Base-by-base conservation (phyloP, 2,329 filamentous ascomycete species). In the Penicillium freii region DNA sequence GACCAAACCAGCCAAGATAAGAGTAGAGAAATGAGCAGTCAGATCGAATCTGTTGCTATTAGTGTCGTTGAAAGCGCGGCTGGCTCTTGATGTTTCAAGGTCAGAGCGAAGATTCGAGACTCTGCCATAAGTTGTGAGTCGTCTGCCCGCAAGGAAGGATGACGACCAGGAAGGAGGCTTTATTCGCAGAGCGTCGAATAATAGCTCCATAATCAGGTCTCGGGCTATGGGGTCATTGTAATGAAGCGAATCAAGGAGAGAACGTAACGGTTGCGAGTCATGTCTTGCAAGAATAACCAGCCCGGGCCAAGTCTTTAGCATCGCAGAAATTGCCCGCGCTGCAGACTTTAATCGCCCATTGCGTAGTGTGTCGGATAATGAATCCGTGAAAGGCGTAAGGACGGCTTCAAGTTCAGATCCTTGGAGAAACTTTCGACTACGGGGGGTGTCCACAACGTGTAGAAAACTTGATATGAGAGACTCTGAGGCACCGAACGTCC, bases 81-180 rank as follows among this genome's bases (percentile, higher is more conserved):
- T 82, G 38, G 82, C 75, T 56, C 80, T 80, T 8, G 79, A 71
- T 23, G 79, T 71, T 23, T 82, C 78, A 44, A 80, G 74, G 29
- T 86, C 81, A 1, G 87, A 81, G 64, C 90, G 91, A 51, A 97
- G 78, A 59, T 91, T 94, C 8, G 91, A 87, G 38, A 97, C 92
- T 66, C 95, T 85, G n/a, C 92, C 93, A 72, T 99, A 99, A 0
- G 94, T 99, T 0, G 95, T 99, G 46, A 99, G 80, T 58, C 95
- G 84, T 63, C 94, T 85, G 8, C 94, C 95, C 36, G 95, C 94
- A 46, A 99, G 83, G 72, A 96, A 99, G 0, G 93, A 95, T 0
- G 91, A 92, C 8, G 94, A 95, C 94, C 94, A 99, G 9, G 92
- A 87, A 43, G 94, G 87, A 57, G 92, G 88, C 66, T 97, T 97